Conservation (phyloP, 306 rosid species). For the Rosa lucieae region DNA sequence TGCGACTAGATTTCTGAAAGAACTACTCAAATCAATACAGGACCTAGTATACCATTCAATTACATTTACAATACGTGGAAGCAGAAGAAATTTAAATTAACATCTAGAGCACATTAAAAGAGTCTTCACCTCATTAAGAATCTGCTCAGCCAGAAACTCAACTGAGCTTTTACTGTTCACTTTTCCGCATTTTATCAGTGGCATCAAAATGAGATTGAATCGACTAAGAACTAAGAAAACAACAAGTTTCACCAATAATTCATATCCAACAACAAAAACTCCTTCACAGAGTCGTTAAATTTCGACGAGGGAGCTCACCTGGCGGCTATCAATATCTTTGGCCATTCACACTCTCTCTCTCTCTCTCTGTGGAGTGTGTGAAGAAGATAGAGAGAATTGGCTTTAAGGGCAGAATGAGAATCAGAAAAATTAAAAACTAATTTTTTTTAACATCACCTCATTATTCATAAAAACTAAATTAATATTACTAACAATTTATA, state of each 20-base stretch:
- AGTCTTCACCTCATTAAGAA: conserved; percentile 65
- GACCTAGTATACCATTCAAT: background rate
- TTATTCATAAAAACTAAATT: too few species aligned
- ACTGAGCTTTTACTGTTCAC: background rate
- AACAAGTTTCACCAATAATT: background rate
- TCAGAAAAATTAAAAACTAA: too few species aligned
- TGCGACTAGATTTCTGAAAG: background rate
- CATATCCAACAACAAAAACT: background rate
- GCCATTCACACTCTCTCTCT: conserved; percentile 29
- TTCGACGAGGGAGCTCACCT: conserved; percentile 23
- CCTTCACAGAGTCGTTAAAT: background rate
- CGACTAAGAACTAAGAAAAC: background rate
- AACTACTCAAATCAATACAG: background rate
- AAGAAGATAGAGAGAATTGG: too few species aligned
- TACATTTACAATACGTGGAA: too few species aligned
- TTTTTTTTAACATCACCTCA: too few species aligned
- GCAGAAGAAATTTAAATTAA: background rate
- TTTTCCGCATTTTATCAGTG: background rate
- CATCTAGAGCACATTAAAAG: conserved; percentile 1
- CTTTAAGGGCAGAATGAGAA: too few species aligned
- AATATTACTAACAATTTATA: too few species aligned
- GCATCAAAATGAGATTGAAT: background rate
- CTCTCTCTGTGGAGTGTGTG: too few species aligned
- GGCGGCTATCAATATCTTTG: conserved; percentile 88
- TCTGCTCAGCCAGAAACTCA: conserved; percentile 67